Evolutionary conservation across 1,139 yeast genomes (phyloP).

Genomic region (Magnusiomyces paraingens): DNA sequence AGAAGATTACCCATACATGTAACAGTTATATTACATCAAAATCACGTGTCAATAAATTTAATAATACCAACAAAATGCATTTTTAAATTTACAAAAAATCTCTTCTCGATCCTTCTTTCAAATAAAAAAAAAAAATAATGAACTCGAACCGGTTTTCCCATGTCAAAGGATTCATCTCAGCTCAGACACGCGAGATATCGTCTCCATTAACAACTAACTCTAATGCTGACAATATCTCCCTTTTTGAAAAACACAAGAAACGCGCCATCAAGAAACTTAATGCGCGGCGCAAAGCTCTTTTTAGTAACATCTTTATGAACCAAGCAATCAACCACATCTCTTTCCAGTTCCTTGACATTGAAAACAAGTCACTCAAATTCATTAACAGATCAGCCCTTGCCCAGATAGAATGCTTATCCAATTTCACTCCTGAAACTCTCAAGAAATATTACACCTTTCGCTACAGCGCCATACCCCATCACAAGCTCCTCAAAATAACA

Average conservation of each 20-base stretch:
- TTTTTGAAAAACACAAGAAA: background rate
- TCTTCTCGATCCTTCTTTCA: too few species aligned
- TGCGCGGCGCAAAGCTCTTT: background rate
- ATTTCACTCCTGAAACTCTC: background rate
- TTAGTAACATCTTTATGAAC: background rate
- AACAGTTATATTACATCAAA: background rate
- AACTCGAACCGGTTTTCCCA: background rate
- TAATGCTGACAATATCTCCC: background rate
- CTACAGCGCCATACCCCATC: background rate
- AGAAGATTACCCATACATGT: background rate
- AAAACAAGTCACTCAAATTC: background rate
- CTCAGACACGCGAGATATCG: background rate
- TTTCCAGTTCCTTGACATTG: background rate
- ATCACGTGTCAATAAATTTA: background rate
- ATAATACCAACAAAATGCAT: background rate
- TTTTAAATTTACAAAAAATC: background rate
- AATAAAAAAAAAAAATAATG: background rate
- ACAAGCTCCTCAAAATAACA: background rate
- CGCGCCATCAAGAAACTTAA: background rate
- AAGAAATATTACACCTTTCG: background rate
- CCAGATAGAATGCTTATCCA: background rate
- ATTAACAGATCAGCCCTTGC: background rate
- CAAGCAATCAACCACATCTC: conserved; percentile 1
- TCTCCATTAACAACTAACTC: background rate
- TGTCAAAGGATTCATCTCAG: background rate